Base-by-base conservation (phyloP, 768 basidiomycete genomes). In the Pisolithus tinctorius region DNA sequence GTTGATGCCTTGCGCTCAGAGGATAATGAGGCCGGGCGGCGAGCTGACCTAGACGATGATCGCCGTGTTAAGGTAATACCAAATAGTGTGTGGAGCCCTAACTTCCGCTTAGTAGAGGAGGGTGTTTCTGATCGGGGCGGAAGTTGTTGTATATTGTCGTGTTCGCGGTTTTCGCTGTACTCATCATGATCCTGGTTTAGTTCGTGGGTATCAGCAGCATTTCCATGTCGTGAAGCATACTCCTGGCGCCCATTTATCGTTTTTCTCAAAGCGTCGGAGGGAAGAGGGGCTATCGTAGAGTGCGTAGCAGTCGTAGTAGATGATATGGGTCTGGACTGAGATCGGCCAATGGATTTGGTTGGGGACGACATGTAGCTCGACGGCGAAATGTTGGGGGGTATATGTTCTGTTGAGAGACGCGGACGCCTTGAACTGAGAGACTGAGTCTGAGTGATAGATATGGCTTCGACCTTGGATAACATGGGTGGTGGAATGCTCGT, bases 261-360 rank as follows among this genome's bases (percentile, higher is more conserved):
- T n/a, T 55, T 58, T 52, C 59, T 53, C 29, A 57, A n/a, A 20
- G 50, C 41, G 68, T 80, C 66, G 25, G 78, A 78, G 0, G 80
- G 79, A 14, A 70, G 68, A n/a, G 82, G 81, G 6, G 77, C 80
- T 49, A 81, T 71, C 4, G 84, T 84, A 17, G 77, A 73, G 58
- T 79, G 78, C 2, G 84, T 84, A 1, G 79, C 76, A 16, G 79
- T 79, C 0, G 84, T 84, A 0, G 79, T 81, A 20, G 81, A 77
- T 3, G 84, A 86, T 23, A 88, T 68, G 4, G 86, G 86, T 6
- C 85, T 78, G 20, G 79, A 82, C 53, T 72, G 70, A 51, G 68
- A 61, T 20, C 82, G 76, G 4, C 76, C 69, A 25, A 70, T 57
- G 1, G 81, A 78, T 60, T 79, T 66, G 20, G 27, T 36, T 17